A percentile compares a stretch with the other conserved stretches of the same genome.
Conservation (phyloP, 495 filamentous ascomycete species). For the Aspergillus diversus region DNA sequence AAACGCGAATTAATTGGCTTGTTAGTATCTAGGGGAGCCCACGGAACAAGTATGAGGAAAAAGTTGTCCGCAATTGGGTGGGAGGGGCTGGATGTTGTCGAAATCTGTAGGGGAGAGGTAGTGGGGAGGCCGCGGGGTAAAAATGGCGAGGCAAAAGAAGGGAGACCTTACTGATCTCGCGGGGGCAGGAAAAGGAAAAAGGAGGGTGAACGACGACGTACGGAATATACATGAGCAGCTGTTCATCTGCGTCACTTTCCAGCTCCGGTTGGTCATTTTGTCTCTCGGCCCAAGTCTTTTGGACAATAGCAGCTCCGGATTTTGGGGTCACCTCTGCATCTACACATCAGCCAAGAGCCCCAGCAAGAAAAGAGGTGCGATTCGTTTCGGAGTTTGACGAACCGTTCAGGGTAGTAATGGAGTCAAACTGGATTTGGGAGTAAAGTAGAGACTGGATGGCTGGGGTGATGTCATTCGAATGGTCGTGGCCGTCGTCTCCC, state of each 20-base stretch:
- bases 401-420: constrained; percentile 83
- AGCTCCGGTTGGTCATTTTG: constrained; percentile 72
- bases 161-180: background rate
- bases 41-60: background rate
- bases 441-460: constrained; percentile 87
- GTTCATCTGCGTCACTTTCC: constrained; percentile 85
- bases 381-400: background rate
- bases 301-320: constrained; percentile 73
- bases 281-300: constrained; percentile 88
- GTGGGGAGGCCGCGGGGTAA: background rate
- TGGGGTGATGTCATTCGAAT: constrained; percentile 88
- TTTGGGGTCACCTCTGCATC: constrained; percentile 57
- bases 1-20: constrained; percentile 9
- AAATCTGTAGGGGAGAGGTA: background rate
- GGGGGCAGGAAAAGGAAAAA: background rate
- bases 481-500: constrained; percentile 63
- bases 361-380: background rate
- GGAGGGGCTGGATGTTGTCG: background rate
- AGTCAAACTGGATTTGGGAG: constrained; percentile 86
- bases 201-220: constrained; percentile 49
- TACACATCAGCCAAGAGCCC: constrained; percentile 13
- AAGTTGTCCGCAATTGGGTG: background rate
- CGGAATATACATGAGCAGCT: constrained; percentile 91
- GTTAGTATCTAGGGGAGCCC: background rate
- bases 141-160: constrained; percentile 4